Conservation (phyloP, 192 early-diverging fungal species). For the Podila clonocystis region DNA sequence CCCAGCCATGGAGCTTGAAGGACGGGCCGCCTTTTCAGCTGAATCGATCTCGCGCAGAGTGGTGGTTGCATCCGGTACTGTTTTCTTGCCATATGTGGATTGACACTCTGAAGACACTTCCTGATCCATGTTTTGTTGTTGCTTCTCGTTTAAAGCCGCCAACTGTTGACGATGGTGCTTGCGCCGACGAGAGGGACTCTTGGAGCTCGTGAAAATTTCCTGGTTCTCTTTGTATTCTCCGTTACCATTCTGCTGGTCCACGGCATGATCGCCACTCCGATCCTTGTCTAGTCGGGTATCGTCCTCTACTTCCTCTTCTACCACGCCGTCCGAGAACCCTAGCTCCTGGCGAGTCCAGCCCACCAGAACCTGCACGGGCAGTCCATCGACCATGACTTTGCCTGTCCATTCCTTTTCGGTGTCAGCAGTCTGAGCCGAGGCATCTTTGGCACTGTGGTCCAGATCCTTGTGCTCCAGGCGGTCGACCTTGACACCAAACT, state of each 20-base stretch:
- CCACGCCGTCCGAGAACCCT: constrained; percentile 40
- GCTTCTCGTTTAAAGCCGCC: background rate
- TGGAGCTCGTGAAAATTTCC: background rate
- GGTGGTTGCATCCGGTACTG: background rate
- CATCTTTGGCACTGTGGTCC: constrained; percentile 13
- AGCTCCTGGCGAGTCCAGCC: constrained; percentile 35
- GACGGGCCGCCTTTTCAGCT: background rate
- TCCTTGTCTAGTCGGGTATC: background rate
- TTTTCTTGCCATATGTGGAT: background rate
- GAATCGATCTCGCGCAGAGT: background rate
- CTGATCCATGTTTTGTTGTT: background rate
- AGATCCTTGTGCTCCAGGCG: constrained; percentile 36
- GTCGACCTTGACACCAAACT: constrained; percentile 45
- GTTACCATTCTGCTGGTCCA: too few species aligned
- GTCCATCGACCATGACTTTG: constrained; percentile 39
- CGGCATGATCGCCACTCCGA: too few species aligned
- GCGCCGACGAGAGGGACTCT: constrained; percentile 11
- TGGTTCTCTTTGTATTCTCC: background rate
- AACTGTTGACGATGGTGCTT: constrained; percentile 27
- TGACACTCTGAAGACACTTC: background rate
- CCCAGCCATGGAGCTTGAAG: constrained; percentile 19
- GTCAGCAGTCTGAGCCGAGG: background rate
- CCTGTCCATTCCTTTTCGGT: constrained; percentile 36
- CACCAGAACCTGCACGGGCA: constrained; percentile 15
- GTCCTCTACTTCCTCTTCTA: constrained; percentile 7